Conservation (phyloP, 2,329 filamentous ascomycete species). For the Rhytidhysteron rufulum region DNA sequence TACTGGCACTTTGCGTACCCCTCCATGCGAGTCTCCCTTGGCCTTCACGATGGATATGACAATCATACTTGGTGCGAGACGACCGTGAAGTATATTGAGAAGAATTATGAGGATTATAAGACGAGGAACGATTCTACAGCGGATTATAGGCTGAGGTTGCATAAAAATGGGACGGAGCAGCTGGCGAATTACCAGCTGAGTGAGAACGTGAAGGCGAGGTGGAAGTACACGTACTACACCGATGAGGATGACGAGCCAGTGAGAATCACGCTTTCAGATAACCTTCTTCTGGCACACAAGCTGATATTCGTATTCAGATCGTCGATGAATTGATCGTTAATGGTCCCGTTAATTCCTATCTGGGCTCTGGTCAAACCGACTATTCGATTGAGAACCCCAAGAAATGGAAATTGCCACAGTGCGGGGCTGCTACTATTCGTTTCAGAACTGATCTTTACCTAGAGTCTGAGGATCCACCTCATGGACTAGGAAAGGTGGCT, state of each 20-base stretch:
- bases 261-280: too few relatives aligned
- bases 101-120: background rate
- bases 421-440: too few relatives aligned
- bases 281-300: background rate
- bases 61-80: slow-evolving; percentile 17
- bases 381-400: too few relatives aligned
- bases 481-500: too few relatives aligned
- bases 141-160: slow-evolving; percentile 13
- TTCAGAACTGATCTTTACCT: too few relatives aligned
- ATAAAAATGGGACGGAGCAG: slow-evolving; percentile 16
- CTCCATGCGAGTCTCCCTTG: slow-evolving; percentile 7
- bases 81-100: slow-evolving; percentile 14
- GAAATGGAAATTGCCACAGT: too few relatives aligned
- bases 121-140: too few relatives aligned
- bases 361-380: too few relatives aligned
- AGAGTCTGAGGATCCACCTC: too few relatives aligned
- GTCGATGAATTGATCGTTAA: slow-evolving; percentile 7
- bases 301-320: slow-evolving; percentile 4
- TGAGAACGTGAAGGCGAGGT: slow-evolving; percentile 10
- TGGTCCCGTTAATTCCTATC: slow-evolving; percentile 10
- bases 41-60: background rate
- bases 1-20: slow-evolving; percentile 18
- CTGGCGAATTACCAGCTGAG: slow-evolving; percentile 13
- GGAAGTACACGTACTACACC: slow-evolving; percentile 13
- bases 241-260: slow-evolving; percentile 10